Evolutionary conservation across 2,329 filamentous ascomycete genomes (phyloP), one percentile per base, ranked within the genome.

Genomic region (Fusarium buharicum): DNA sequence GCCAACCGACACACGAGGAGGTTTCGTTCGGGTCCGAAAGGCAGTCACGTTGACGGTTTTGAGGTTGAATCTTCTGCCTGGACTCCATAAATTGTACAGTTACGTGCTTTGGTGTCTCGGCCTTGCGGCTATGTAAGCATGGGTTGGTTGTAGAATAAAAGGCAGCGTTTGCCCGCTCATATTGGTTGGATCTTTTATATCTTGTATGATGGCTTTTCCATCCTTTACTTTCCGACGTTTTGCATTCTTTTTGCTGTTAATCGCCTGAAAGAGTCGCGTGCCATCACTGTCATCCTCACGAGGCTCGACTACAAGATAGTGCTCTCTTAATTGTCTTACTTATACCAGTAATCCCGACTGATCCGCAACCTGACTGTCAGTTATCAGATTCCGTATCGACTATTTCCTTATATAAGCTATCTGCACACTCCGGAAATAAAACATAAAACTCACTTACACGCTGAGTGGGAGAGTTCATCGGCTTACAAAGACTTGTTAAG

Each of bases 31-130:
- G 37, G 27, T 16, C 43, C 34, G 36, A 46, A 30, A 55, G 49
- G 53, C 44, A 66, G 59, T 68, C 62, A 66, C 62, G 62, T 50
- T 70, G 47, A 38, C 39, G n/a, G 16, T 59, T 44, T 44, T 43
- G 20, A 22, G 44, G 31, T 50, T 43, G 50, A 53, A 45, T 49
- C 17, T 37, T 58, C 62, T 66, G 62, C 61, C 51, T 62, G 46
- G 43, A 17, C 61, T 38, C 28, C 10, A 34, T 47, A 17, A 14
- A 31, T 33, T 54, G 30, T 37, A 31, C 39, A 39, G 30, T 40
- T 33, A 43, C n/a, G 58, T 62, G 43, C 47, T 34, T 22, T 36
- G 39, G 51, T 54, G 44, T 33, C 34, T 45, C 27, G 22, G 52
- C 39, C 39, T 45, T 28, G 39, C n/a, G 59, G 52, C 50, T 56